phyloP scores from a whole-genome alignment of 169 alveolate genomes.

The Blepharisma undulans region DNA sequence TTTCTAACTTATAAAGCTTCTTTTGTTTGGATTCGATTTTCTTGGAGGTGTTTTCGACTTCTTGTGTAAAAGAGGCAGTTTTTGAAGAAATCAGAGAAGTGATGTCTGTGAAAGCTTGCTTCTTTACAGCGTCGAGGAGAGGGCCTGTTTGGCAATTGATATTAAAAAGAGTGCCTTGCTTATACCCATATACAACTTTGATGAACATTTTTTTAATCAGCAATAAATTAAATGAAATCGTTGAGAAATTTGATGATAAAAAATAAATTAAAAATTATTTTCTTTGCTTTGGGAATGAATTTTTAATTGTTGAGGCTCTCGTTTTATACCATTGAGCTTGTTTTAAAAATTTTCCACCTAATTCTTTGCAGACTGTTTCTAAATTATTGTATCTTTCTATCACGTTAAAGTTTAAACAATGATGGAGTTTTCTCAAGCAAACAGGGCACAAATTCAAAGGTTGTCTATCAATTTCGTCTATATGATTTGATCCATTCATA shows the following conservation, averaged over 20 bases:
- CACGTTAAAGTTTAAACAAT: constrained; percentile 43
- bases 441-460: constrained; percentile 68
- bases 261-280: too few species aligned
- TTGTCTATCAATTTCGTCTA: constrained; percentile 67
- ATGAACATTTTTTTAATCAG: constrained; percentile 39
- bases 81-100: constrained; percentile 39
- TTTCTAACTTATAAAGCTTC: constrained; percentile 47
- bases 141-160: constrained; percentile 67
- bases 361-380: background rate
- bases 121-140: constrained; percentile 47
- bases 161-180: constrained; percentile 55
- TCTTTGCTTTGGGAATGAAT: background rate
- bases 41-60: constrained; percentile 38
- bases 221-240: background rate
- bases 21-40: constrained; percentile 41
- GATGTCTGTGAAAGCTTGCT: constrained; percentile 53
- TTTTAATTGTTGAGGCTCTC: background rate
- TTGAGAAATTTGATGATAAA: too few species aligned
- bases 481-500: constrained; percentile 82
- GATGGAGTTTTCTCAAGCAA: constrained; percentile 67
- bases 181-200: constrained; percentile 57
- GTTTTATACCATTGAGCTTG: background rate
- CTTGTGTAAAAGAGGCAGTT: constrained; percentile 46
- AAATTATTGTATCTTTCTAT: constrained; percentile 52
- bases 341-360: background rate